Percentiles rank a stretch among this genome's conserved stretches.
Evolutionary conservation across 176 grass and related monocot genomes (phyloP).

Genomic region (Metroxylon sagu): DNA sequence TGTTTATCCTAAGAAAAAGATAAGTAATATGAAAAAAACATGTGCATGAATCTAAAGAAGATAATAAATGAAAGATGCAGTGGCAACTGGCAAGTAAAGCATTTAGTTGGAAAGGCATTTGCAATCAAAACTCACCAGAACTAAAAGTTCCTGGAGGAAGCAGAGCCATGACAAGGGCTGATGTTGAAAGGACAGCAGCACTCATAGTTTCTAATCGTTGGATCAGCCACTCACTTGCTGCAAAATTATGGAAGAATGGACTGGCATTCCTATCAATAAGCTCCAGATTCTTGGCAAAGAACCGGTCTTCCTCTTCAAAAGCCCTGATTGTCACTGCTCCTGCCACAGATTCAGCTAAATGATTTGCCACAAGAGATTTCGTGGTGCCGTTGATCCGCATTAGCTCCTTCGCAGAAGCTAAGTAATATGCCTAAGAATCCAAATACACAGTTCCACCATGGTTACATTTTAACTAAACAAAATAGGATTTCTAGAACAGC

Average conservation of each 20-base stretch:
- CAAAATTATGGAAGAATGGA: constrained; percentile 79
- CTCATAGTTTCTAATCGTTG: constrained; percentile 73
- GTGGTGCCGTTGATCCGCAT: constrained; percentile 96
- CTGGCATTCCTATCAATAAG: constrained; percentile 76
- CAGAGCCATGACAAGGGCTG: constrained; percentile 69
- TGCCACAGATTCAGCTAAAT: constrained; percentile 73
- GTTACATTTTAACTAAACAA: too few relatives aligned
- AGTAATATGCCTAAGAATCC: constrained; percentile 59
- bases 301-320: constrained; percentile 72
- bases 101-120: too few relatives aligned
- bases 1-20: too few relatives aligned
- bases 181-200: constrained; percentile 59
- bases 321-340: constrained; percentile 75
- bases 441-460: too few relatives aligned
- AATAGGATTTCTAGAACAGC: too few relatives aligned
- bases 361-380: constrained; percentile 79
- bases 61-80: too few relatives aligned
- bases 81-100: too few relatives aligned
- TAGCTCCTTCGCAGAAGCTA: constrained; percentile 86
- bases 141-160: constrained; percentile 80
- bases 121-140: constrained; percentile 37
- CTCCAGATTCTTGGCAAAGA: constrained; percentile 66
- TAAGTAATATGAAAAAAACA: too few relatives aligned
- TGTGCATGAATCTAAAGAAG: neutral
- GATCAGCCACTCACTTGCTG: constrained; percentile 81